Percentiles rank a stretch among this genome's conserved stretches.
Evolutionary conservation across 768 basidiomycete species (phyloP).

Genomic region (Serpula lacrymans): DNA sequence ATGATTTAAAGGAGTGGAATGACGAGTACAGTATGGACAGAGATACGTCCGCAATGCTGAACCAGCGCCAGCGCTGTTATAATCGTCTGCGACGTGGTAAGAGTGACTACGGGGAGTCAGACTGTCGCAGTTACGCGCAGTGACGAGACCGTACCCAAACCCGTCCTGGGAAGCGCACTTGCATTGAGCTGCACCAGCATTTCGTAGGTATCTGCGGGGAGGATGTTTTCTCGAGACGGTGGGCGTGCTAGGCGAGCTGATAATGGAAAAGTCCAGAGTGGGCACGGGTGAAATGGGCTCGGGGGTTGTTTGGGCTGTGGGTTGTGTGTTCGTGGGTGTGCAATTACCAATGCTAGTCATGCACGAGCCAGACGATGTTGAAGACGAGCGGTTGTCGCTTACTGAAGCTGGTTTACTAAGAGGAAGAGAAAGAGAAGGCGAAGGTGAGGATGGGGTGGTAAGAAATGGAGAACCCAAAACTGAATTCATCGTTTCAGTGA

Average conservation of each 20-base stretch:
- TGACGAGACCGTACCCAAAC: slow-evolving; percentile 21
- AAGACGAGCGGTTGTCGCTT: too few species aligned
- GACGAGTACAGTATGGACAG: too few species aligned
- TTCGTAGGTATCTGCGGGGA: slow-evolving; percentile 5
- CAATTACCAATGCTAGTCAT: not conserved
- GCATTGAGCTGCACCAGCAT: slow-evolving; percentile 16
- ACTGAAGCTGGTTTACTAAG: too few species aligned
- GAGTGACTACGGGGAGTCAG: too few species aligned
- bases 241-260: slow-evolving; percentile 38
- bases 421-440: too few species aligned
- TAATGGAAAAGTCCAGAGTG: slow-evolving; percentile 45
- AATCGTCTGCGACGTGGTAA: too few species aligned
- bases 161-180: slow-evolving; percentile 19
- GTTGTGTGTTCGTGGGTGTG: slow-evolving; percentile 1
- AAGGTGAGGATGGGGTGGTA: slow-evolving; percentile 23
- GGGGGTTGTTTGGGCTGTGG: slow-evolving; percentile 28
- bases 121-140: slow-evolving; percentile 24
- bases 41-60: too few species aligned
- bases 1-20: too few species aligned
- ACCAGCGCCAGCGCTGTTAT: too few species aligned
- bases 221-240: slow-evolving; percentile 19
- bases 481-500: slow-evolving; percentile 31
- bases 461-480: slow-evolving; percentile 31
- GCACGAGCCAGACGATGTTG: too few species aligned
- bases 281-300: slow-evolving; percentile 41